These are phyloP conservation scores for Nemania sp. DNA, from an alignment of 2,329 filamentous ascomycete species.

Conservation along the genomic window DNA sequence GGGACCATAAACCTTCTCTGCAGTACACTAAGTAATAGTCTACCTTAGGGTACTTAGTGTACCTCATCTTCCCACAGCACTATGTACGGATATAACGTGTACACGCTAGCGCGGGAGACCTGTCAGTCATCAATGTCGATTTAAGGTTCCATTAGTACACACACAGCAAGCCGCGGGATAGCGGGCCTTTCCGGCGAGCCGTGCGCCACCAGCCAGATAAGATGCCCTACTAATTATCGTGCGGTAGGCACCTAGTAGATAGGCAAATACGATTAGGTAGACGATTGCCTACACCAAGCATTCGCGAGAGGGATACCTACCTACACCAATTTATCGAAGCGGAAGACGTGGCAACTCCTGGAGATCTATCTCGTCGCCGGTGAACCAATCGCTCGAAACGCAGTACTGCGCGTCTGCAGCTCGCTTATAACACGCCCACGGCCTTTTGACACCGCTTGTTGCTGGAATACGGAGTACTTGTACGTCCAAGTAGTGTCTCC, in stretches of 20 bases:
- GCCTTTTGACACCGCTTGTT: slow-evolving; percentile 20
- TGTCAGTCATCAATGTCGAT: slow-evolving; percentile 12
- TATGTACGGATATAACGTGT: no score
- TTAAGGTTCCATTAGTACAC: slow-evolving; percentile 14
- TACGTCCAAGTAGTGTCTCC: no score
- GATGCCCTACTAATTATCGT: neutral
- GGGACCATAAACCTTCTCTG: no score
- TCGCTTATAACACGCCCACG: slow-evolving; percentile 1
- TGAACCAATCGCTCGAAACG: neutral
- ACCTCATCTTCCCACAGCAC: no score
- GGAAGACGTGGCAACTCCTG: slow-evolving; percentile 14
- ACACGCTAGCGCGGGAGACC: no score
- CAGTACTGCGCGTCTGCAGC: neutral
- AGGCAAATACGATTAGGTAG: neutral
- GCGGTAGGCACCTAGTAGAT: neutral
- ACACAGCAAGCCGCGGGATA: slow-evolving; percentile 1
- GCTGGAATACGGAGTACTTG: neutral
- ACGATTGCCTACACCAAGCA: neutral
- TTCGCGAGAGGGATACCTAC: neutral
- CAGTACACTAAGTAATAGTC: no score
- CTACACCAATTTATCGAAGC: slow-evolving; percentile 1
- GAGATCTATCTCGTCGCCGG: neutral
- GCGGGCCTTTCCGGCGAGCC: slow-evolving; percentile 23
- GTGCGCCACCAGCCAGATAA: slow-evolving; percentile 11
- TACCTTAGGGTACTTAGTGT: no score